Conservation (phyloP, 805 yeast species). For the Saturnispora serradocipensis region DNA sequence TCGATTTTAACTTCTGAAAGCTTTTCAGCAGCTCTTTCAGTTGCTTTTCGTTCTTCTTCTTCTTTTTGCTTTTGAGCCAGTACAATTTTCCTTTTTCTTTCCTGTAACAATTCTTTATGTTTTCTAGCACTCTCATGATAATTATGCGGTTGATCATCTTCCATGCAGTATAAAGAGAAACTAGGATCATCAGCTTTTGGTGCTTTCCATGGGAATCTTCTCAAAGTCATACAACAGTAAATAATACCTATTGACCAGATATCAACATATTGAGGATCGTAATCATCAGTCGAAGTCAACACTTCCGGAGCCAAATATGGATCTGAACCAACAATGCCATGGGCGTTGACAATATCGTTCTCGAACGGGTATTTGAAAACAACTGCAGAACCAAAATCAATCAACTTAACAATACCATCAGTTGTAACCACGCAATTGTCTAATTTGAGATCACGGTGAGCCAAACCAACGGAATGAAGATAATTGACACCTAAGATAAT, state of each 20-base stretch:
- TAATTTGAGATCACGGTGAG: slow-evolving; percentile 74
- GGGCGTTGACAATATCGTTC: slow-evolving; percentile 47
- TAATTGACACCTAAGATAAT: slow-evolving; percentile 63
- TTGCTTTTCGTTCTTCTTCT: slow-evolving; percentile 7
- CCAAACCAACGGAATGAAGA: slow-evolving; percentile 68
- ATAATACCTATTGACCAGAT: slow-evolving; percentile 81
- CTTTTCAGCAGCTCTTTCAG: slow-evolving; percentile 3
- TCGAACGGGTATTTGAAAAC: slow-evolving; percentile 73
- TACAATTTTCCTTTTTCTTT: slow-evolving; percentile 43
- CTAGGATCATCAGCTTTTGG: slow-evolving; percentile 65
- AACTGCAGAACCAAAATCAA: slow-evolving; percentile 80
- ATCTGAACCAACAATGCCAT: slow-evolving; percentile 78
- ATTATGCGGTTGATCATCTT: slow-evolving; percentile 71
- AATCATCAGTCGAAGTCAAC: slow-evolving; percentile 39
- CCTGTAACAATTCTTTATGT: slow-evolving; percentile 54
- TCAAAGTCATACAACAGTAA: slow-evolving; percentile 78
- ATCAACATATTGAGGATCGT: slow-evolving; percentile 73
- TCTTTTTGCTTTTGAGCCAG: slow-evolving; percentile 21
- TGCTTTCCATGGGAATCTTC: slow-evolving; percentile 83
- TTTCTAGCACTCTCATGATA: slow-evolving; percentile 62
- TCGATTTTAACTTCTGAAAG: slow-evolving; percentile 8
- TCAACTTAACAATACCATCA: slow-evolving; percentile 66
- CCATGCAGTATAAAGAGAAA: slow-evolving; percentile 52
- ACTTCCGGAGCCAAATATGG: slow-evolving; percentile 86
- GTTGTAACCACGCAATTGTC: slow-evolving; percentile 75